Percentiles rank a stretch among this genome's conserved stretches.
Conservation (phyloP, 2,329 filamentous ascomycete species). For the Ceratocystis diversiconidia region DNA sequence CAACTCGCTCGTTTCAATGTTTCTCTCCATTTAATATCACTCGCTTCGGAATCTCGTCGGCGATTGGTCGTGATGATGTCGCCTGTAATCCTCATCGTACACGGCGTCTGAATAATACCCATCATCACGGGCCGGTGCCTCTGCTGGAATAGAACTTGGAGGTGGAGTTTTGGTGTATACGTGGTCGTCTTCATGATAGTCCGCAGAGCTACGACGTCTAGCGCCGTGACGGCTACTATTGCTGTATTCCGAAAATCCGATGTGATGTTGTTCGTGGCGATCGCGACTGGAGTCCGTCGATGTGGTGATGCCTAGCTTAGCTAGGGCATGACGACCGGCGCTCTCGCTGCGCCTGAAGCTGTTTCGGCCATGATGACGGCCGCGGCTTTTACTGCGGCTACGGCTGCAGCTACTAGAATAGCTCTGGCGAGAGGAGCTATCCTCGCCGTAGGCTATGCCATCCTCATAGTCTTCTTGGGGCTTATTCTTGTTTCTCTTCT, state of each 20-base stretch:
- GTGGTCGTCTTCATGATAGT: not conserved
- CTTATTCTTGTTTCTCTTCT: not conserved
- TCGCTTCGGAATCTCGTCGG: not conserved
- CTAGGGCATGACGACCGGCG: conserved; percentile 43
- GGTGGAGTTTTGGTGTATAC: not conserved
- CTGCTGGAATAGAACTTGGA: not conserved
- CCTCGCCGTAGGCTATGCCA: conserved; percentile 17
- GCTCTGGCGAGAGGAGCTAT: conserved; percentile 37
- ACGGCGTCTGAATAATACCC: not conserved
- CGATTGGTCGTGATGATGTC: not conserved
- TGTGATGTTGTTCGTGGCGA: not conserved
- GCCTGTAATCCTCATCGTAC: not conserved
- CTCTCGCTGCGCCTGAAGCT: conserved; percentile 20
- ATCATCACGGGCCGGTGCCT: not conserved
- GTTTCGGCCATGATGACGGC: conserved; percentile 23
- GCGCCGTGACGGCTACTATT: not conserved
- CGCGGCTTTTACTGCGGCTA: conserved; percentile 43
- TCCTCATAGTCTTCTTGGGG: conserved; percentile 8
- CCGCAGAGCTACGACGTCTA: not conserved
- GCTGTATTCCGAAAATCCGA: not conserved
- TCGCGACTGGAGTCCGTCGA: conserved; percentile 15
- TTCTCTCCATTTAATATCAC: not conserved
- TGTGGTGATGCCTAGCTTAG: conserved; percentile 45
- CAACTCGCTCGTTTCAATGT: not conserved
- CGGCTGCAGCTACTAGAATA: conserved; percentile 23